Evolutionary conservation across 768 basidiomycete genomes (phyloP).

Genomic region (Lanmaoa rubissima): DNA sequence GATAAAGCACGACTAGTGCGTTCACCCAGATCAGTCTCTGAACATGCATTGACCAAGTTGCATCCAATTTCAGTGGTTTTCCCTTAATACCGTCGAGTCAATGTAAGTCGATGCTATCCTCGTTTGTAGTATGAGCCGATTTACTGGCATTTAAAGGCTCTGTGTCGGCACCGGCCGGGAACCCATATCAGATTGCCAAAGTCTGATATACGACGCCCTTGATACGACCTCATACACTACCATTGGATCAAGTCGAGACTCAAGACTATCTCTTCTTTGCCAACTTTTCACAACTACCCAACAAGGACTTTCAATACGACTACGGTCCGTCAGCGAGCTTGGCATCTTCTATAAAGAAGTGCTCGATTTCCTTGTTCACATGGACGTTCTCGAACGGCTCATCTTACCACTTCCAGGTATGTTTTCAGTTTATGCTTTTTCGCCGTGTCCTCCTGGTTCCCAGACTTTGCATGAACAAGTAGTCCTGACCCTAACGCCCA

Average conservation of each 20-base stretch:
- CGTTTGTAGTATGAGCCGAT: neutral
- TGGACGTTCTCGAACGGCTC: constrained; percentile 38
- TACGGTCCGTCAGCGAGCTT: constrained; percentile 27
- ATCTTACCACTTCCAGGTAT: constrained; percentile 39
- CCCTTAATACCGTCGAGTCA: constrained; percentile 38
- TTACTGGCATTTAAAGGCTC: constrained; percentile 29
- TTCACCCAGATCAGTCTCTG: constrained; percentile 6
- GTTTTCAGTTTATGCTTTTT: constrained; percentile 5
- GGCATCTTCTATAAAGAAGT: constrained; percentile 36
- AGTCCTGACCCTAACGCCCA: constrained; percentile 29
- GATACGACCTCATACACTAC: constrained; percentile 25
- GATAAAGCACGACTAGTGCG: constrained; percentile 40
- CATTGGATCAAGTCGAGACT: constrained; percentile 29
- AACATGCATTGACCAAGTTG: constrained; percentile 16
- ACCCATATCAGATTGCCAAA: constrained; percentile 37
- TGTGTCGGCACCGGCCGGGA: constrained; percentile 43
- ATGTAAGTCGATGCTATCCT: constrained; percentile 28
- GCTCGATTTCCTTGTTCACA: constrained; percentile 29
- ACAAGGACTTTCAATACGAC: constrained; percentile 31
- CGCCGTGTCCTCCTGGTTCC: neutral
- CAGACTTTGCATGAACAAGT: neutral
- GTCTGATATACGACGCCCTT: constrained; percentile 31
- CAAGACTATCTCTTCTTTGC: constrained; percentile 37
- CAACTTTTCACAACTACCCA: constrained; percentile 36
- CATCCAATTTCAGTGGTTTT: constrained; percentile 36